Base-by-base conservation (phyloP, 2,329 filamentous ascomycete genomes). In the Myriosclerotinia curreyana region DNA sequence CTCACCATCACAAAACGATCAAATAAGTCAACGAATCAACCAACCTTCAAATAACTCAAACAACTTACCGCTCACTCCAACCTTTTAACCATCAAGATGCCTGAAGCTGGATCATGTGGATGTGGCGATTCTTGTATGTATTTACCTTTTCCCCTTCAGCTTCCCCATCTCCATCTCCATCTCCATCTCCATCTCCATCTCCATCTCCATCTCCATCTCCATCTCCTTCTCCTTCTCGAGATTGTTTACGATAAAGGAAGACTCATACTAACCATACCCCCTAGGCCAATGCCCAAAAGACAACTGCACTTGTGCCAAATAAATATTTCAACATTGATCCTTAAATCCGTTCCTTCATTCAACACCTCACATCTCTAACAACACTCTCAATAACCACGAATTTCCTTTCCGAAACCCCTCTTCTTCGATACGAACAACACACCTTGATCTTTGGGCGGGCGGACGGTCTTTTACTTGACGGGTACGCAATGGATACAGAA, bases 231-330 rank as follows among this genome's bases (percentile, higher is more conserved):
- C n/a, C 8, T 1, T 46, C 1, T 7, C 9, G 17, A 38, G 22
- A 14, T 14, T 44, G 15, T 15, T 22, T 42, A 20, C 14, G 17
- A 7, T n/a, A 25, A 8, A n/a, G 28, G 25, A 5, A 42, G 11
- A 44, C 8, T 44, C 8, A 14, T 11, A 17, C 38, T 56, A 31
- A 56, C 22, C 1, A 5, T 44, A 15, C 9, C 15, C 7, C 5
- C 3, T 31, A 56, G 53, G 53, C 53, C 11, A 44, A 56, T 56
- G 54, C 54, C 2, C 12, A 22, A 56, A 56, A 36, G 54, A 46
- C 25, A 36, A 56, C 28, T 56, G 54, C 54, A 46, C 40, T 31
- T 56, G 54, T 40, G 20, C 14, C 25, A 22, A 56, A 34, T 56
- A 22, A 22, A 46, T 46, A 17, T 42, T 20, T 34, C 53, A 28